These are phyloP conservation scores for Eucalyptus erythrocorys DNA, from an alignment of 345 rosid genomes.

Conservation along the genomic window DNA sequence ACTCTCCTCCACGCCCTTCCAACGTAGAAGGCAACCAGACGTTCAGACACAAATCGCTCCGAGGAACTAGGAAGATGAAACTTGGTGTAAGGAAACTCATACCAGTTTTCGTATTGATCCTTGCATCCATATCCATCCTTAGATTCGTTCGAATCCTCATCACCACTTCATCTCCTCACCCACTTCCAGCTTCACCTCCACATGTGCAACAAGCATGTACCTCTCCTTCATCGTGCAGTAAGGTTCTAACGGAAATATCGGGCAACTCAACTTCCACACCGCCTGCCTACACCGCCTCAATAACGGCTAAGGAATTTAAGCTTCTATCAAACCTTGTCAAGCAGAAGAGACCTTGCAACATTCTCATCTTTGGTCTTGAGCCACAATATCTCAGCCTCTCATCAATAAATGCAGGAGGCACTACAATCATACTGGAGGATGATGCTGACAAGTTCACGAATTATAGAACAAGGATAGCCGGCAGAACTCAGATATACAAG, in stretches of 20 bases:
- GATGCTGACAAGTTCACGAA: slow-evolving; percentile 22
- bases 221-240: slow-evolving; percentile 11
- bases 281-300: slow-evolving; percentile 1
- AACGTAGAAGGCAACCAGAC: not conserved
- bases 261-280: not conserved
- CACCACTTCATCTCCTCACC: slow-evolving; percentile 28
- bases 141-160: slow-evolving; percentile 43
- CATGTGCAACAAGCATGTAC: slow-evolving; percentile 11
- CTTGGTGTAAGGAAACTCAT: slow-evolving; percentile 38
- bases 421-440: slow-evolving; percentile 60
- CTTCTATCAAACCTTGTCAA: slow-evolving; percentile 36
- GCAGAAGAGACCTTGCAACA: slow-evolving; percentile 58
- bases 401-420: slow-evolving; percentile 50
- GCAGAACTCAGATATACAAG: slow-evolving; percentile 36
- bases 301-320: slow-evolving; percentile 54
- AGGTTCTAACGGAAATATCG: not conserved
- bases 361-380: slow-evolving; percentile 66
- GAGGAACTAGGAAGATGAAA: slow-evolving; percentile 32
- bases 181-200: slow-evolving; percentile 9
- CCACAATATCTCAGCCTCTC: slow-evolving; percentile 42
- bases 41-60: slow-evolving; percentile 9
- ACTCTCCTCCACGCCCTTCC: slow-evolving; percentile 37
- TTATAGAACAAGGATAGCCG: slow-evolving; percentile 12
- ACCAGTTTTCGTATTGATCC: slow-evolving; percentile 48
- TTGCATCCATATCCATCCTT: slow-evolving; percentile 48